A percentile compares a stretch with the other conserved stretches of the same genome.
Conservation (phyloP, 768 basidiomycete genomes). For the Mycena alexandri region DNA sequence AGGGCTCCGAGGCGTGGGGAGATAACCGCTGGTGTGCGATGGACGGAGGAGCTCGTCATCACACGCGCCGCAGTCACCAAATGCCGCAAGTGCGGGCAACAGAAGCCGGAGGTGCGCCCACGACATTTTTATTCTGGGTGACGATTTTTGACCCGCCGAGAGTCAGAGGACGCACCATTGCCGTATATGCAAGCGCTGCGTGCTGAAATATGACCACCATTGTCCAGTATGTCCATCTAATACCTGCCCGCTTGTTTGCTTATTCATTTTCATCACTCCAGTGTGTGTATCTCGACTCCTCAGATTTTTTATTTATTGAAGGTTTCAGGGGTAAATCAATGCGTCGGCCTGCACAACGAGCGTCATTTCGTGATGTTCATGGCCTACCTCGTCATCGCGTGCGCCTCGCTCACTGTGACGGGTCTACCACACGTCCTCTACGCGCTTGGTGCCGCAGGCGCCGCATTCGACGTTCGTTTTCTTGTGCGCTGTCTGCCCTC, state of each 20-base stretch:
- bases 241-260: background rate
- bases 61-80: constrained; percentile 67
- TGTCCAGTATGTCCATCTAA: constrained; percentile 77
- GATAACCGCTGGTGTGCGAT: constrained; percentile 57
- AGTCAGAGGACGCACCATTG: constrained; percentile 92
- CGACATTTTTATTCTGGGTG: background rate
- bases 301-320: constrained; percentile 19
- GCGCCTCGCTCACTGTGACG: constrained; percentile 66
- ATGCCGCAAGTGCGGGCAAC: constrained; percentile 77
- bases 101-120: constrained; percentile 74
- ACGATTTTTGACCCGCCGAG: background rate
- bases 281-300: constrained; percentile 14
- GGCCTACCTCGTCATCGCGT: constrained; percentile 82
- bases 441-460: constrained; percentile 64
- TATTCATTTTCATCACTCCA: background rate
- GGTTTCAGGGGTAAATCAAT: constrained; percentile 91
- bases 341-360: constrained; percentile 95
- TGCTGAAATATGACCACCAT: constrained; percentile 92
- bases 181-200: constrained; percentile 89
- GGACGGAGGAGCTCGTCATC: constrained; percentile 62
- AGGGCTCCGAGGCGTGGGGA: constrained; percentile 42
- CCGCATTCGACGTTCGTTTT: constrained; percentile 53
- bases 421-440: constrained; percentile 74
- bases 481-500: background rate
- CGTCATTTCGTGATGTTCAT: constrained; percentile 97